Evolutionary conservation across 306 rosid species (phyloP), one percentile per base, ranked within the genome.

Genomic region (Lagenaria siceraria): DNA sequence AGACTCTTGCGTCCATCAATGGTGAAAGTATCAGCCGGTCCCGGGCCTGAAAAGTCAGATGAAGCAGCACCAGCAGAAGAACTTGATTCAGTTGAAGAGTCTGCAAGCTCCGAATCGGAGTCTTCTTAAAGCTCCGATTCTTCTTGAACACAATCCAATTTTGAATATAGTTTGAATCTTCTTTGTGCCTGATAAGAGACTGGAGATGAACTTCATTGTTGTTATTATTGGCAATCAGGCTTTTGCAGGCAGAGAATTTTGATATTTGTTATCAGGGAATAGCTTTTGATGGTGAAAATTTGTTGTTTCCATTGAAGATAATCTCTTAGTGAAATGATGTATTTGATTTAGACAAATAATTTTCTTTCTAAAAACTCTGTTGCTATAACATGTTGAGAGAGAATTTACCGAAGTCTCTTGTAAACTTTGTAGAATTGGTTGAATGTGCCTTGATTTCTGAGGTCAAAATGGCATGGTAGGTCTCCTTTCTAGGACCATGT

Each of bases 11-110:
- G 98, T 18, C 98, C 97, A 0, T 84, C 98, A 33, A 94, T 94
- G 98, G 98, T 94, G 61, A 94, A 94, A 87, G 97, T 94, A 80
- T 94, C 98, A 10, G 96, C 98, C 54, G 97, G 97, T 76, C 98
- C 98, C 3, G 98, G 98, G 75, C 97, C 97, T 73, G 85, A 88
- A 29, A 89, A 86, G 87, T 76, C 86, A 4, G 90, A 90, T 43
- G 82, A 84, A 75, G 88, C 55, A 64, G 88, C 77, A 78, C 43
- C 80, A 0, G 78, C 74, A 66, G 90, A 82, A 78, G 92, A 78
- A 53, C 83, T 83, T 11, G 91, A 79, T 69, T 74, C 71, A 35
- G 80, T 56, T 82, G 90, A 87, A 70, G 74, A 42, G 7, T 65
- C 17, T 35, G 87, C 81, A 53, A 53, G 43, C 46, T 18, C 88